A percentile compares a stretch with the other conserved stretches of the same genome.
Evolutionary conservation across 192 early-diverging fungal species (phyloP).

Genomic region (Backusella macrospora): DNA sequence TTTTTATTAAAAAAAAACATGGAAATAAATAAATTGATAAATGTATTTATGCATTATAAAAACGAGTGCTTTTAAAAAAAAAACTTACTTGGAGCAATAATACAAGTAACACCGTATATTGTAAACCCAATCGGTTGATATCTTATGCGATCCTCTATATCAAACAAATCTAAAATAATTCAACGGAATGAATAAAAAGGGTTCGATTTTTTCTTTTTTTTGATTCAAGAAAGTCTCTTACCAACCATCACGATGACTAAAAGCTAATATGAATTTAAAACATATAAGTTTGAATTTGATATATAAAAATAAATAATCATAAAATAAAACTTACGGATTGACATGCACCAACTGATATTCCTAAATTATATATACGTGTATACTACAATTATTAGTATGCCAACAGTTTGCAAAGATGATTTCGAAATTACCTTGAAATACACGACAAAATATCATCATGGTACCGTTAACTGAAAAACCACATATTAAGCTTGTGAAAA

Average conservation of each 20-base stretch:
- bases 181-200: background rate
- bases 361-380: background rate
- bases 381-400: background rate
- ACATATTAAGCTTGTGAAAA: constrained; percentile 3
- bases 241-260: constrained; percentile 1
- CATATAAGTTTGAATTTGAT: background rate
- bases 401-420: background rate
- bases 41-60: background rate
- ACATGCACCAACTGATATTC: background rate
- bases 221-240: background rate
- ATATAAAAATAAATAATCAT: background rate
- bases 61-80: background rate
- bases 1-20: background rate
- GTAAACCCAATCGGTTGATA: constrained; percentile 1
- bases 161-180: background rate
- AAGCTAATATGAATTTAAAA: background rate
- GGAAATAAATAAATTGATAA: background rate
- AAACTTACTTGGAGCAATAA: constrained; percentile 7
- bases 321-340: background rate
- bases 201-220: background rate
- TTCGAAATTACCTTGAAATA: background rate
- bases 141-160: background rate
- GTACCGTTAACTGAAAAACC: background rate
- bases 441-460: background rate
- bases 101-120: background rate